phyloP scores from a whole-genome alignment of 2,329 filamentous ascomycete species.

The Diaporthe longicolla region DNA sequence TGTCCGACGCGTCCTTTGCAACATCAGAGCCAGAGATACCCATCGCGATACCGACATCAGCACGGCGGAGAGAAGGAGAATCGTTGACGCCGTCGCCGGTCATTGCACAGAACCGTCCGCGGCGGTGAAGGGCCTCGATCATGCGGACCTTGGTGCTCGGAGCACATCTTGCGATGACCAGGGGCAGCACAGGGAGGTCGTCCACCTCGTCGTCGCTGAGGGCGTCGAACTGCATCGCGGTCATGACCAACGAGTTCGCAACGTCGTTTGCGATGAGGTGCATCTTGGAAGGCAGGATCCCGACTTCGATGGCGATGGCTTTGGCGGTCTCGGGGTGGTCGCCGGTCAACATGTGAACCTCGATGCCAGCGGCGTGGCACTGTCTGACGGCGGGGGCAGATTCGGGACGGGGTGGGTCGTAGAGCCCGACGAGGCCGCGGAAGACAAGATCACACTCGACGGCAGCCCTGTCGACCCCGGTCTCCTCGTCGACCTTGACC shows the following conservation, averaged over 20 bases:
- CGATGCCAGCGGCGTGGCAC: slow-evolving; percentile 69
- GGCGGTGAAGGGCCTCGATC: slow-evolving; percentile 79
- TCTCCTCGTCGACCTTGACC: slow-evolving; percentile 47
- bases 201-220: slow-evolving; percentile 75
- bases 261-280: slow-evolving; percentile 56
- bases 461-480: slow-evolving; percentile 58
- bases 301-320: slow-evolving; percentile 67
- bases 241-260: slow-evolving; percentile 67
- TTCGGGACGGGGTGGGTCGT: slow-evolving; percentile 77
- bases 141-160: slow-evolving; percentile 81
- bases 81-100: slow-evolving; percentile 83
- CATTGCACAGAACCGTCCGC: slow-evolving; percentile 71
- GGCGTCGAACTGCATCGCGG: slow-evolving; percentile 72
- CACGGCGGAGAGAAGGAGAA: slow-evolving; percentile 73
- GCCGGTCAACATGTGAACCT: slow-evolving; percentile 74
- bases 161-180: slow-evolving; percentile 79
- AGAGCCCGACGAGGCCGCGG: slow-evolving; percentile 77
- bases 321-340: slow-evolving; percentile 72
- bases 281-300: slow-evolving; percentile 20
- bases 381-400: slow-evolving; percentile 69
- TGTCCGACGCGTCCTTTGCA: slow-evolving; percentile 74
- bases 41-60: slow-evolving; percentile 78
- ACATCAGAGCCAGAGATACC: slow-evolving; percentile 73
- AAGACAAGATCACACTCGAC: slow-evolving; percentile 74
- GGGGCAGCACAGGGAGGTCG: slow-evolving; percentile 70